These are phyloP conservation scores for Tetrahymena malaccensis DNA, from an alignment of 73 alveolate species.

Conservation along the genomic window DNA sequence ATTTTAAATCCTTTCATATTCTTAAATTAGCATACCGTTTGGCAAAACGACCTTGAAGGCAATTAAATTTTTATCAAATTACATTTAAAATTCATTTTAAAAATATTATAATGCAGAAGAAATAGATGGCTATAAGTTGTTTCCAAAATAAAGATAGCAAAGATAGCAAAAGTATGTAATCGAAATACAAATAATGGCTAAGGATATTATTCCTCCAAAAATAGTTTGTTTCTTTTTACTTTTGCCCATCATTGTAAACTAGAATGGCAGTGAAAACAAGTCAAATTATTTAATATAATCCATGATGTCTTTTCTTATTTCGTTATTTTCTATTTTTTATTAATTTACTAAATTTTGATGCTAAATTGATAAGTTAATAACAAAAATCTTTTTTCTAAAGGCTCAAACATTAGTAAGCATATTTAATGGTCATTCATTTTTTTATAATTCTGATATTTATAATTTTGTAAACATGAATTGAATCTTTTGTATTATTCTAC, in stretches of 20 bases:
- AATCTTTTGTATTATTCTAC: no score
- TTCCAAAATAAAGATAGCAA: background rate
- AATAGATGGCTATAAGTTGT: background rate
- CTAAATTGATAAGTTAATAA: no score
- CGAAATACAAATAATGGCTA: background rate
- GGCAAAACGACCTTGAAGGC: background rate
- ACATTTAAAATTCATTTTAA: background rate
- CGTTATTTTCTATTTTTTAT: background rate
- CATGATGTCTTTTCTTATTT: background rate
- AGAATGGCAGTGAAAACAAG: background rate
- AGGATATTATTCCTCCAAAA: background rate
- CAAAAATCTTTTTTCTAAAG: background rate
- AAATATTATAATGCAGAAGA: background rate
- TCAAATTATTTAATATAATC: background rate
- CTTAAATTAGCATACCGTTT: background rate
- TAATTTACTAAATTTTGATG: background rate
- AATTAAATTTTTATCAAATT: background rate
- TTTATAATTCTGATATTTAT: background rate
- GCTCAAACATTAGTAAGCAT: background rate
- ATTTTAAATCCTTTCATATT: background rate
- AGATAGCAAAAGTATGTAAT: background rate
- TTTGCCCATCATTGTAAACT: background rate
- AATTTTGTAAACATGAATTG: background rate
- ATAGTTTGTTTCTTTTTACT: background rate
- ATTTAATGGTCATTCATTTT: background rate